Evolutionary conservation across 768 basidiomycete species (phyloP).

Genomic region (Podaxis carcinomalis): DNA sequence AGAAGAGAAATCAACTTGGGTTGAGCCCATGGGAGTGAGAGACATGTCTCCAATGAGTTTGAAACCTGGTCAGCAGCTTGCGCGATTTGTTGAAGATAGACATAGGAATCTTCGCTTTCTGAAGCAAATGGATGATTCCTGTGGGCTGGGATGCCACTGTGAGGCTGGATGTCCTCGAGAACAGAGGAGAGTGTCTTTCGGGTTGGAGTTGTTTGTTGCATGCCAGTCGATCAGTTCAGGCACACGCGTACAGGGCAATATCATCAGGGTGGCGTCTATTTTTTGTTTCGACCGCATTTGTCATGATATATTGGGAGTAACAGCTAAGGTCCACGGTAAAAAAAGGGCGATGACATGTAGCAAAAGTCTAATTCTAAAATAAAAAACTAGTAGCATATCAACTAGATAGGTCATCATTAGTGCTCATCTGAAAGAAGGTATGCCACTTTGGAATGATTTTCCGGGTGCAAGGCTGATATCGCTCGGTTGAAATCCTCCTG

Average conservation of each 20-base stretch:
- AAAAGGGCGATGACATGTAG: background rate
- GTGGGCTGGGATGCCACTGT: conserved; percentile 20
- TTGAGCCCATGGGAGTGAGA: conserved; percentile 48
- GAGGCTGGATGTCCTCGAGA: conserved; percentile 7
- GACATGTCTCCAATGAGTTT: conserved; percentile 48
- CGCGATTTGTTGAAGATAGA: conserved; percentile 37
- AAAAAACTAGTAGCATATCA: background rate
- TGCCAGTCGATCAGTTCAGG: background rate
- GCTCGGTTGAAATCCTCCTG: conserved; percentile 21
- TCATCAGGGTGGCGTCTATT: too few species aligned
- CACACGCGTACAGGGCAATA: too few species aligned
- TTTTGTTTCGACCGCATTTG: too few species aligned
- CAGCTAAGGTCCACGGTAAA: background rate
- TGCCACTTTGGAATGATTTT: conserved; percentile 16
- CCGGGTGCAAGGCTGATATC: conserved; percentile 19
- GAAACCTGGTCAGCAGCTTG: conserved; percentile 47
- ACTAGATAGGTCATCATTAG: background rate
- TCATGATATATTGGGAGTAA: too few species aligned
- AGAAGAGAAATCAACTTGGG: conserved; percentile 66
- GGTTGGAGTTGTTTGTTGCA: conserved; percentile 3
- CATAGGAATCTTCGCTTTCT: conserved; percentile 35
- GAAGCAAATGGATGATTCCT: conserved; percentile 43
- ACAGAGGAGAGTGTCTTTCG: conserved; percentile 5
- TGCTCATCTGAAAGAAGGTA: conserved; percentile 14
- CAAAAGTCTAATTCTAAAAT: background rate